phyloP scores from a whole-genome alignment of 2,329 filamentous ascomycete genomes.

The Botrytis galanthina region DNA sequence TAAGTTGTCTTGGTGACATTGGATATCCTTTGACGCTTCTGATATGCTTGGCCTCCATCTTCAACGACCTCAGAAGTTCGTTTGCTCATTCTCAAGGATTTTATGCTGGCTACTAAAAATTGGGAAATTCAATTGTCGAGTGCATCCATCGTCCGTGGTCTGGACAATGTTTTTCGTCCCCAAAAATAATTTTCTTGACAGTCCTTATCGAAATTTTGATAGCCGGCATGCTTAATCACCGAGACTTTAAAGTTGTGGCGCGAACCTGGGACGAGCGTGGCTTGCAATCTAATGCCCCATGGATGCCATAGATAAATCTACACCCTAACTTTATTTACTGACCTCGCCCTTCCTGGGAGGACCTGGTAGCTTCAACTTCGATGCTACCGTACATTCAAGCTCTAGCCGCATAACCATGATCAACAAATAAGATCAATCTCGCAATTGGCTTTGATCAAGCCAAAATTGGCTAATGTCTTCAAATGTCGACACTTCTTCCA shows the following conservation, averaged over 20 bases:
- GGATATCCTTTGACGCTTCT: slow-evolving; percentile 39
- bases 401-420: slow-evolving; percentile 26
- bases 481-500: slow-evolving; percentile 32
- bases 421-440: slow-evolving; percentile 14
- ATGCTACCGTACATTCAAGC: neutral
- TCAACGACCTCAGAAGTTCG: slow-evolving; percentile 31
- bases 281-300: neutral
- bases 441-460: slow-evolving; percentile 15
- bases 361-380: neutral
- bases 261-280: neutral
- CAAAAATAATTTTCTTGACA: slow-evolving; percentile 21
- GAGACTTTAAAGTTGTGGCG: slow-evolving; percentile 7
- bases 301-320: slow-evolving; percentile 1
- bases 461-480: slow-evolving; percentile 24
- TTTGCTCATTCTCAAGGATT: slow-evolving; percentile 35
- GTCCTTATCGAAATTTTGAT: slow-evolving; percentile 21
- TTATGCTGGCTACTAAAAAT: neutral
- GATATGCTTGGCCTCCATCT: slow-evolving; percentile 37
- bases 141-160: slow-evolving; percentile 7
- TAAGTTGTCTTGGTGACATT: slow-evolving; percentile 47
- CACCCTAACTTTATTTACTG: slow-evolving; percentile 6
- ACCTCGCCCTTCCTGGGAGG: neutral
- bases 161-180: slow-evolving; percentile 4
- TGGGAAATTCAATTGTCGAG: neutral
- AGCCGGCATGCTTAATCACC: slow-evolving; percentile 12